Conservation (phyloP, 177 flowering plant genomes). For the Telopea speciosissima region DNA sequence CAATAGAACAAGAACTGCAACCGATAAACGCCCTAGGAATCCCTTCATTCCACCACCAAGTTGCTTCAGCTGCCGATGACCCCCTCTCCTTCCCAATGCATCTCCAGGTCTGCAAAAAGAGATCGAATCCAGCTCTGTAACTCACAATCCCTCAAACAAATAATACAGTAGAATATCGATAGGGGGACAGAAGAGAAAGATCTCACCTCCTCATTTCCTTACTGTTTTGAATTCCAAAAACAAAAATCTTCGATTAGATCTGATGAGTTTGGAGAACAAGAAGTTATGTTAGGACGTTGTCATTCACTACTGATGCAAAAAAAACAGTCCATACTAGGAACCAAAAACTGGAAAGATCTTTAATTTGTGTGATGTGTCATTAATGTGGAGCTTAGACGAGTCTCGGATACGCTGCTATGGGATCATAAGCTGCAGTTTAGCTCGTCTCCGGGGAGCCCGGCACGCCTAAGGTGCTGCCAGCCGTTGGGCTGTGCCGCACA, state of each 20-base stretch:
- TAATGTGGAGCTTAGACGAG: too few species aligned
- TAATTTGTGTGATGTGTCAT: too few species aligned
- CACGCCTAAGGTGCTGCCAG: too few species aligned
- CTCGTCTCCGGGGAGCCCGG: too few species aligned
- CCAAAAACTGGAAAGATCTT: too few species aligned
- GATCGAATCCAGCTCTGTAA: neutral
- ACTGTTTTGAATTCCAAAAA: neutral
- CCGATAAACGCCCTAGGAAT: constrained; percentile 41
- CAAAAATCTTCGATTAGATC: neutral
- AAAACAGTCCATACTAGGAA: too few species aligned
- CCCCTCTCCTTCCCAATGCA: constrained; percentile 24
- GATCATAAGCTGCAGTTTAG: too few species aligned
- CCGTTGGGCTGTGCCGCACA: too few species aligned
- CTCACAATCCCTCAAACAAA: neutral
- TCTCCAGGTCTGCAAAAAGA: constrained; percentile 29
- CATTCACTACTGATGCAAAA: too few species aligned
- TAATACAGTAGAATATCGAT: neutral
- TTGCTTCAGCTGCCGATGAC: constrained; percentile 45
- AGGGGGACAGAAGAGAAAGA: neutral
- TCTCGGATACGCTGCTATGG: too few species aligned
- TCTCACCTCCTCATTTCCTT: constrained; percentile 9
- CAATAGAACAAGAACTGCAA: constrained; percentile 51
- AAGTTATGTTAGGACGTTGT: too few species aligned
- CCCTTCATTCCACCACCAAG: constrained; percentile 37
- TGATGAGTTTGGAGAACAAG: neutral